A percentile compares a stretch with the other conserved stretches of the same genome.
phyloP scores from a whole-genome alignment of 139 green algal genomes.

The Chlamydomonas incerta region DNA sequence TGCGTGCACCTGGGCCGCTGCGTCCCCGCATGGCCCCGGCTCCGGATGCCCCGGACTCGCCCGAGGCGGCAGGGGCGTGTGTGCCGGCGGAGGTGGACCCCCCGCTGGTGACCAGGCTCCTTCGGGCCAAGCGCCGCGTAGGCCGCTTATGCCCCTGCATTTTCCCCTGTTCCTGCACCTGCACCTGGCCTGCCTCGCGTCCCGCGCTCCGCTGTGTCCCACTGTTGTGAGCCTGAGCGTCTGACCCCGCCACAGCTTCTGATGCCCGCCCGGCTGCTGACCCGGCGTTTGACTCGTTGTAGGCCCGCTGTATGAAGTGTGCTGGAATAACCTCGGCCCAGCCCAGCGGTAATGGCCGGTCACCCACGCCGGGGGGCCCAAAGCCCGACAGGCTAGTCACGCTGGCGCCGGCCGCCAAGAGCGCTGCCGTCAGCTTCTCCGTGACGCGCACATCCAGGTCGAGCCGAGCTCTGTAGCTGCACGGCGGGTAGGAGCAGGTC shows the following conservation, averaged over 20 bases:
- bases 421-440: neutral
- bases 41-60: no score
- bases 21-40: no score
- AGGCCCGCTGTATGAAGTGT: conserved; percentile 7
- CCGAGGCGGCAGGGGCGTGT: no score
- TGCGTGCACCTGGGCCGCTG: no score
- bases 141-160: no score
- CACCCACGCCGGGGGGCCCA: neutral
- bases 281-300: neutral
- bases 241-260: neutral
- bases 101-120: no score
- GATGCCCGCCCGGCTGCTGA: neutral
- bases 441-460: neutral
- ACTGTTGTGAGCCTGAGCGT: no score
- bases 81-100: no score
- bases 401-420: neutral
- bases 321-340: conserved; percentile 38
- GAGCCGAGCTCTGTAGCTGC: neutral
- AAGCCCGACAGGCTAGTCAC: conserved; percentile 13
- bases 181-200: no score
- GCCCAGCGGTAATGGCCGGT: conserved; percentile 13
- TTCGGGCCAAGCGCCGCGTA: no score
- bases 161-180: no score
- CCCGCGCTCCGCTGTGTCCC: no score
- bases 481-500: conserved; percentile 17